A percentile compares a stretch with the other conserved stretches of the same genome.
phyloP scores from a whole-genome alignment of 2,329 filamentous ascomycete genomes.

The Aspergillus transmontanensis region DNA sequence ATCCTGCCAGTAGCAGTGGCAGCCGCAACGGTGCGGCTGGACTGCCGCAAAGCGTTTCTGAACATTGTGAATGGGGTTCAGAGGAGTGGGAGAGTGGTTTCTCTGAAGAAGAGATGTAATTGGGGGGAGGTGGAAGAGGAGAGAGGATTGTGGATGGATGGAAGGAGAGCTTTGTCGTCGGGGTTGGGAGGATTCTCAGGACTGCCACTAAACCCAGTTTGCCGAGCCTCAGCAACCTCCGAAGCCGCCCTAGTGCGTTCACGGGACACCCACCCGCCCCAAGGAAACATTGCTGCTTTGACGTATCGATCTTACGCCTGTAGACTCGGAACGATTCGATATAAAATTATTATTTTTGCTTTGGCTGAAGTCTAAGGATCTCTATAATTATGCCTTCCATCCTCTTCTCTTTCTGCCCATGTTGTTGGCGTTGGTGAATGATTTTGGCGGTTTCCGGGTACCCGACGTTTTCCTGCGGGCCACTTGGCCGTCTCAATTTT shows the following conservation, averaged over 20 bases:
- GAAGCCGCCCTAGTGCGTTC: conserved; percentile 40
- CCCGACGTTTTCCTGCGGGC: conserved; percentile 21
- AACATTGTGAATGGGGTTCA: conserved; percentile 71
- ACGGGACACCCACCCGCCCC: conserved; percentile 10
- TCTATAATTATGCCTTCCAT: background rate
- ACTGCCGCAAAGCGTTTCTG: conserved; percentile 97
- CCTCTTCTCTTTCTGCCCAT: background rate
- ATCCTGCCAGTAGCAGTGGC: conserved; percentile 90
- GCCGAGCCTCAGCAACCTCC: conserved; percentile 40
- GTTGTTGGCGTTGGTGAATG: conserved; percentile 1
- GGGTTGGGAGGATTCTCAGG: conserved; percentile 44
- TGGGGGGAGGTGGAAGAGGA: conserved; percentile 42
- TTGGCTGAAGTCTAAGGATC: background rate
- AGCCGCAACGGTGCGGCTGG: conserved; percentile 90
- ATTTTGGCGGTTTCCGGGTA: conserved; percentile 15
- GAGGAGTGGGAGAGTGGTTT: conserved; percentile 47
- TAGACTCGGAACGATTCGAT: background rate
- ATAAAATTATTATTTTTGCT: background rate
- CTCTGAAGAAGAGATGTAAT: conserved; percentile 46
- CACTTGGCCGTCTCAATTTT: conserved; percentile 33
- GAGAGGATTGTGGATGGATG: conserved; percentile 47
- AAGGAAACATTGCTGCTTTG: conserved; percentile 2
- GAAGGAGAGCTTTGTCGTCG: conserved; percentile 46
- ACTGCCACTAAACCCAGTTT: conserved; percentile 44
- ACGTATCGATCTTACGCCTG: background rate